Evolutionary conservation across 1,284 basidiomycete species (phyloP), one percentile per base, ranked within the genome.

Genomic region (Puccinia horiana): DNA sequence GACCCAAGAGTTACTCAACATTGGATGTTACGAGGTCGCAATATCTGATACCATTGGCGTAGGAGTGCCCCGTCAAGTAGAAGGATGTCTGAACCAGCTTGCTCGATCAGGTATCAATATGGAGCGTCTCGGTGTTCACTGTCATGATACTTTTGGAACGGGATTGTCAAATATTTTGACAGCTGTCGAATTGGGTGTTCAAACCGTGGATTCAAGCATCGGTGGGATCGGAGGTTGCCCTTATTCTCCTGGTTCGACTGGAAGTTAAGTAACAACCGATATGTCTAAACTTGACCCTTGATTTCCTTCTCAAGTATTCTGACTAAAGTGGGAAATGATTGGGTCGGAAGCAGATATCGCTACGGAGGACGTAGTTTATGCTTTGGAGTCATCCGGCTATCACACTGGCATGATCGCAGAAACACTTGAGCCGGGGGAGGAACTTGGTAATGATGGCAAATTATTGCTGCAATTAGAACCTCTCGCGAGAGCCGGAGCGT

Each of bases 11-110:
- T 87, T 98, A 37, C 84, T 92, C 5, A 91, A 94, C 82, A 96
- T 97, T 93, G 96, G 95, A 0, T 96, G 94, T 86, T 97, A 96
- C 87, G 94, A 98, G 86, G 91, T 98, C 74, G 93, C 92, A 83
- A 88, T 98, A 44, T 95, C 94, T 0, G 96, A 98, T 87, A 98
- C 95, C 0, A 93, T 94, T 1, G 96, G 96, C 0, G 91, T 91
- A 44, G 96, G 93, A 0, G 93, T 92, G 69, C 94, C 95, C 0
- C 87, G 88, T 23, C 90, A 90, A 32, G 90, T 96, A 80, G 86
- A 89, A 23, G 88, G 88, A 77, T 90, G 96, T 88, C 88, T 97
- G 82, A 90, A 92, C 82, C 91, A 91, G 37, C 92, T 94, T 9
- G 89, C 90, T 84, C 75, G 77, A 76, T 90, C 89, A 83, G 89